Evolutionary conservation across 2,329 filamentous ascomycete species (phyloP).

Genomic region (Pseudogymnoascus sp.): DNA sequence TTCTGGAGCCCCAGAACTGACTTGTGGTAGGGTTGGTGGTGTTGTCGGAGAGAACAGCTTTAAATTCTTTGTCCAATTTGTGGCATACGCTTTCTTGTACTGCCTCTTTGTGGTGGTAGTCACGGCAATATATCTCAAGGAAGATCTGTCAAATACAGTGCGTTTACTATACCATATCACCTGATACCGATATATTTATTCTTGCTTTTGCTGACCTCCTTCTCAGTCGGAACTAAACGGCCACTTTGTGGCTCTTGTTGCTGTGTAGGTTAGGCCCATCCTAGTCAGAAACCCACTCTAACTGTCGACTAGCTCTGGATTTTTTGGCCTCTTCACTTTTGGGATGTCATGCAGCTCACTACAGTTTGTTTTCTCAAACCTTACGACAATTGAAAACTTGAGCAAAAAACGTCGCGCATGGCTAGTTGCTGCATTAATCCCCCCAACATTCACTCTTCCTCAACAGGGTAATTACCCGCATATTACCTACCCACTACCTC

Average conservation of each 20-base stretch:
- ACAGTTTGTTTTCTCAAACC: slow-evolving; percentile 62
- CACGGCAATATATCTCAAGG: slow-evolving; percentile 50
- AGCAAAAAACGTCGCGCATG: slow-evolving; percentile 52
- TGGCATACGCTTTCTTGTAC: slow-evolving; percentile 61
- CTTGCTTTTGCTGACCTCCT: neutral
- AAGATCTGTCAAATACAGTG: slow-evolving; percentile 32
- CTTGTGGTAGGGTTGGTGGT: slow-evolving; percentile 64
- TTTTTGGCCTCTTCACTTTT: slow-evolving; percentile 74
- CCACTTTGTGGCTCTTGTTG: slow-evolving; percentile 59
- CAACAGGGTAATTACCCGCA: slow-evolving; percentile 11
- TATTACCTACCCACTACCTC: slow-evolving; percentile 11
- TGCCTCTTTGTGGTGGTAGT: slow-evolving; percentile 57
- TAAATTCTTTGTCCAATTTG: slow-evolving; percentile 90
- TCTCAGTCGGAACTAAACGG: slow-evolving; percentile 35
- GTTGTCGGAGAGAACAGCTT: slow-evolving; percentile 80
- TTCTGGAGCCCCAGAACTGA: neutral
- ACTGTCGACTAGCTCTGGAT: slow-evolving; percentile 36
- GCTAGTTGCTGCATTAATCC: slow-evolving; percentile 67
- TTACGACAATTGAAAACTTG: slow-evolving; percentile 78
- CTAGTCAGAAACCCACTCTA: slow-evolving; percentile 4
- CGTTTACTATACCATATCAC: neutral
- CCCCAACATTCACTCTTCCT: slow-evolving; percentile 31
- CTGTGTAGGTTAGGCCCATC: slow-evolving; percentile 38
- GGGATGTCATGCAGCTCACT: slow-evolving; percentile 69
- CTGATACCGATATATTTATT: neutral